Percentiles rank a stretch among this genome's conserved stretches.
Conservation (phyloP, 345 rosid genomes). For the Salix dunnii region DNA sequence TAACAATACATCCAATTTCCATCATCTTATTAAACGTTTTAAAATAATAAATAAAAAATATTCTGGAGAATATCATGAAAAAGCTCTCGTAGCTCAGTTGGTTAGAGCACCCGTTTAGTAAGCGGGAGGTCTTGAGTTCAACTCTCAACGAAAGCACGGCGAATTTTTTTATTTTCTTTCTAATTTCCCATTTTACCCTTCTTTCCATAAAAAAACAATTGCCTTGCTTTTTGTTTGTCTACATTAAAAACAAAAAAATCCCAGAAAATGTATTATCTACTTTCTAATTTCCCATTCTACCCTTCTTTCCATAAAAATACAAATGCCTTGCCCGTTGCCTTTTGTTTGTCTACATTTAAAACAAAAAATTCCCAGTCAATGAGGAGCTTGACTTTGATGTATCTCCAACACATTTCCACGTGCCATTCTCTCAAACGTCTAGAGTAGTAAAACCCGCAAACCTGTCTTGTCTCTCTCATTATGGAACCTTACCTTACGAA, state of each 20-base stretch:
- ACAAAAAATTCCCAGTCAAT: background rate
- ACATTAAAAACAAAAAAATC: too few species aligned
- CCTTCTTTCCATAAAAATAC: too few species aligned
- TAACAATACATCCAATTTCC: too few species aligned
- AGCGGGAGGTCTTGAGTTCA: conserved; percentile 96
- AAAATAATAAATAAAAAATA: too few species aligned
- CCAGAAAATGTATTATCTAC: too few species aligned
- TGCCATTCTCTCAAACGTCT: background rate
- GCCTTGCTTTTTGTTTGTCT: too few species aligned
- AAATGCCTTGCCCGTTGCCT: background rate
- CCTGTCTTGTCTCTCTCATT: background rate
- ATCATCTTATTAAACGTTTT: too few species aligned
- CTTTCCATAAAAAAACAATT: too few species aligned
- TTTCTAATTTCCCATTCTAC: too few species aligned
- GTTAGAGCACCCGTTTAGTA: conserved; percentile 94
- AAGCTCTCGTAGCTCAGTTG: conserved; percentile 92
- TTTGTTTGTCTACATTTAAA: background rate
- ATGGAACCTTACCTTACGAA: background rate
- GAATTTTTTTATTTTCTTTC: too few species aligned
- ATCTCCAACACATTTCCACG: background rate
- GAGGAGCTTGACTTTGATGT: background rate
- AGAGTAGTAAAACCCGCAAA: background rate
- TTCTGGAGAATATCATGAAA: too few species aligned
- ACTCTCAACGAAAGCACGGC: conserved; percentile 73
- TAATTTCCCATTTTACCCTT: too few species aligned